Percentiles rank a stretch among this genome's conserved stretches.
These are phyloP conservation scores for Ochromonadaceae sp. DNA, from an alignment of 352 stramenopile genomes.

Conservation along the genomic window DNA sequence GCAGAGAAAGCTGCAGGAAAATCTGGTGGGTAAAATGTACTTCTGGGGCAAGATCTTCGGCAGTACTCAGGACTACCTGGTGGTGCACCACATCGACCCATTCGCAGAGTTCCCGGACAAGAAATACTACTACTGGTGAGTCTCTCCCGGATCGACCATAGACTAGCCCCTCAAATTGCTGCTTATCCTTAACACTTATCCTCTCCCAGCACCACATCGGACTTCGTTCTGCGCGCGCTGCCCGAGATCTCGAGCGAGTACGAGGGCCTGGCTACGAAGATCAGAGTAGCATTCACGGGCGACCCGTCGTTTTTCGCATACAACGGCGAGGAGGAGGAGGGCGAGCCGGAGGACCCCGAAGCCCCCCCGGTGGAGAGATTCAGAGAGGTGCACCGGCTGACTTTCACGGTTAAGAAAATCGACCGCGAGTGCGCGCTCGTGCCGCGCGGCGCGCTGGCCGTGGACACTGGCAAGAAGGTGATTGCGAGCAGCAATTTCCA, in stretches of 20 bases:
- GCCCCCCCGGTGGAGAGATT: conserved; percentile 6
- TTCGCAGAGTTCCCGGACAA: conserved; percentile 15
- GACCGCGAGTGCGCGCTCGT: conserved; percentile 10
- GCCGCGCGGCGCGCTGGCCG: not conserved
- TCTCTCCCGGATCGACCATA: not conserved
- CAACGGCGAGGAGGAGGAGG: conserved; percentile 8
- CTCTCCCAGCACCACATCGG: conserved; percentile 10
- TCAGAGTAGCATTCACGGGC: not conserved
- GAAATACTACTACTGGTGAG: conserved; percentile 18
- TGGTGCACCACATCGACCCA: conserved; percentile 8
- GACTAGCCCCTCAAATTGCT: not conserved
- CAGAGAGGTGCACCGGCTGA: conserved; percentile 7
- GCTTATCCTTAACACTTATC: not conserved
- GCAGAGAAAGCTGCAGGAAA: conserved; percentile 15
- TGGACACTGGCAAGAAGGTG: conserved; percentile 15
- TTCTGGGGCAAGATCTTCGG: conserved; percentile 20
- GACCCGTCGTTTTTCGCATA: conserved; percentile 17
- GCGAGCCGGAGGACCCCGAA: conserved; percentile 11
- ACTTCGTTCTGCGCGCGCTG: not conserved
- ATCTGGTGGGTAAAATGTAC: not conserved
- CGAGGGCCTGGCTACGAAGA: not conserved
- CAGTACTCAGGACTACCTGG: conserved; percentile 14
- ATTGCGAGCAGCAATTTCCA: not conserved
- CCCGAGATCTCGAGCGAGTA: conserved; percentile 1
- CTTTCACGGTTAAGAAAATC: conserved; percentile 8